phyloP scores from a whole-genome alignment of 75 land plant species.

The Isoetes taiwanensis region DNA sequence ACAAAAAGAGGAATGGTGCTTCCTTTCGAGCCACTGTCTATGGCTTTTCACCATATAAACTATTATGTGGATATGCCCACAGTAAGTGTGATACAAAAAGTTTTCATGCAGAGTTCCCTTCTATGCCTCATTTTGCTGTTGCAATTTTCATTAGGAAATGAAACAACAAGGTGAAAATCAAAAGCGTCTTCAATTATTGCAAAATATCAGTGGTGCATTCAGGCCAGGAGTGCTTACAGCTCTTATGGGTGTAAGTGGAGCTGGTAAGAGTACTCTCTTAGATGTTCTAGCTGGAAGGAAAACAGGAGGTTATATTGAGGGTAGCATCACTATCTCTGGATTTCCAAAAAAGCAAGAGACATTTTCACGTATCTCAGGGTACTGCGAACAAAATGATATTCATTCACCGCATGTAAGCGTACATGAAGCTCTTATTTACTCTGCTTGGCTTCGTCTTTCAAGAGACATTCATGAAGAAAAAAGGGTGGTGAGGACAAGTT shows the following conservation, averaged over 20 bases:
- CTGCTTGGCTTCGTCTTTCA: slow-evolving; percentile 8
- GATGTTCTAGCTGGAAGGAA: neutral
- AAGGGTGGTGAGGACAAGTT: neutral
- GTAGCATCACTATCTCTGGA: neutral
- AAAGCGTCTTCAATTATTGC: neutral
- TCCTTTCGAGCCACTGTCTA: neutral
- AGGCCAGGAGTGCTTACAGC: slow-evolving; percentile 1
- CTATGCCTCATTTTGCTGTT: neutral
- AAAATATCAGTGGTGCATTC: neutral
- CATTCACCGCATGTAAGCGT: neutral
- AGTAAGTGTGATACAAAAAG: neutral
- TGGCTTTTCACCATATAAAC: neutral
- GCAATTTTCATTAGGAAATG: neutral
- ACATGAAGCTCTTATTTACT: neutral
- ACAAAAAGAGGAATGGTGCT: slow-evolving; percentile 1
- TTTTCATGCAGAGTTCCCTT: neutral
- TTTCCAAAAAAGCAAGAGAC: neutral
- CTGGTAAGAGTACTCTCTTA: neutral
- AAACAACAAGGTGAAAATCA: neutral
- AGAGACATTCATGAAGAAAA: neutral
- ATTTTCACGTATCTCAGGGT: neutral
- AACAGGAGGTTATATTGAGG: neutral
- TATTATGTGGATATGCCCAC: slow-evolving; percentile 5
- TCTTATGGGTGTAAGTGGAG: slow-evolving; percentile 2
- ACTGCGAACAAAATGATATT: neutral